These are phyloP conservation scores for Laguncularia racemosa DNA, from an alignment of 345 rosid species.

Conservation along the genomic window DNA sequence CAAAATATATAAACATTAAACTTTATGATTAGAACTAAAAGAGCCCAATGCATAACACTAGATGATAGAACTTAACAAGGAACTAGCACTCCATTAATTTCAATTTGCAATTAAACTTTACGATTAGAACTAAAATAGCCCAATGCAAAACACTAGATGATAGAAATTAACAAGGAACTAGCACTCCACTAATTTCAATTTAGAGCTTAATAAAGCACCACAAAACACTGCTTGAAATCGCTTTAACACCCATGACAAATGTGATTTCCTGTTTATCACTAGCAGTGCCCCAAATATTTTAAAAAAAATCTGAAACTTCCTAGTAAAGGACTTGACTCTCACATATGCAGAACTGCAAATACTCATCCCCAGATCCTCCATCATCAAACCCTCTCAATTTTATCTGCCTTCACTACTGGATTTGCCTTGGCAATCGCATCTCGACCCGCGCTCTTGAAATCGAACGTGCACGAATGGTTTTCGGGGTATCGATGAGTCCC, in stretches of 20 bases:
- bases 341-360: background rate
- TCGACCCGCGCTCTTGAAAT: constrained; percentile 70
- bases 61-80: too few species aligned
- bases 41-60: too few species aligned
- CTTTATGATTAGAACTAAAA: too few species aligned
- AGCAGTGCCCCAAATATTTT: background rate
- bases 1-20: too few species aligned
- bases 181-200: background rate
- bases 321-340: background rate
- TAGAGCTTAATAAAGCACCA: background rate
- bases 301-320: too few species aligned
- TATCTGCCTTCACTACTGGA: constrained; percentile 72
- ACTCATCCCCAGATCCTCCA: background rate
- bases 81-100: background rate
- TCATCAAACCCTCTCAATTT: constrained; percentile 56
- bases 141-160: too few species aligned
- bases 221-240: background rate
- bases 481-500: constrained; percentile 81
- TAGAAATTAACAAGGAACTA: too few species aligned
- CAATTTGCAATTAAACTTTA: too few species aligned
- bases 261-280: background rate
- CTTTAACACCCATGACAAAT: too few species aligned
- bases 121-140: too few species aligned
- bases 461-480: constrained; percentile 59
- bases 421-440: constrained; percentile 66